Evolutionary conservation across 2,329 filamentous ascomycete species (phyloP).

Genomic region (Cladobotryum mycophilum): DNA sequence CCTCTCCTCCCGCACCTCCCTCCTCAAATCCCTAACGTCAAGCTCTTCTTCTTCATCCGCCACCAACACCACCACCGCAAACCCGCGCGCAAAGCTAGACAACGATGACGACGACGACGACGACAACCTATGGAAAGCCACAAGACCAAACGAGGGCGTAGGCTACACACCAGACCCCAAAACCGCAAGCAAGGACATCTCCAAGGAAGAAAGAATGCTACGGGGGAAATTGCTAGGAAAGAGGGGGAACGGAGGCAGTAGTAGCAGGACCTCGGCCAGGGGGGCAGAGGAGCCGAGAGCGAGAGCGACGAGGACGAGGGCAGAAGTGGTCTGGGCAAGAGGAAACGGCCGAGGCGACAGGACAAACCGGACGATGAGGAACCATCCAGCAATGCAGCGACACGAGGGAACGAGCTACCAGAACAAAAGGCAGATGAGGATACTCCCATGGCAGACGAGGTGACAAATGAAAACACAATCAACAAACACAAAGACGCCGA

Average conservation of each 20-base stretch:
- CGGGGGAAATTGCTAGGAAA: constrained; percentile 25
- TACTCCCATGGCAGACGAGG: no score
- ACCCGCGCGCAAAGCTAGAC: constrained; percentile 1
- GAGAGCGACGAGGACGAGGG: constrained; percentile 23
- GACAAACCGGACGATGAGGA: constrained; percentile 1
- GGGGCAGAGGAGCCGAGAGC: constrained; percentile 22
- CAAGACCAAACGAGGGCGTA: constrained; percentile 33
- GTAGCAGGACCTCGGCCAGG: neutral
- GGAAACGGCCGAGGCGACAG: constrained; percentile 1
- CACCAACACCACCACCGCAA: neutral
- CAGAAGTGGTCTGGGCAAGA: constrained; percentile 1
- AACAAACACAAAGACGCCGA: no score
- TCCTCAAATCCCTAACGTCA: constrained; percentile 27
- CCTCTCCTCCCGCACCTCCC: constrained; percentile 27
- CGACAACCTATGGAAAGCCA: constrained; percentile 19
- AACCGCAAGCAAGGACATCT: constrained; percentile 16
- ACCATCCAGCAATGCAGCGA: neutral
- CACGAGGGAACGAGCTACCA: neutral
- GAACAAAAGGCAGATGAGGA: constrained; percentile 18
- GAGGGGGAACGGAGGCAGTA: constrained; percentile 7
- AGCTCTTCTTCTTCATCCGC: constrained; percentile 13
- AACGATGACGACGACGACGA: constrained; percentile 17
- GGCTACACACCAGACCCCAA: constrained; percentile 30
- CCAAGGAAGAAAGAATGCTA: constrained; percentile 25
- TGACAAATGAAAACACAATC: no score